phyloP scores from a whole-genome alignment of 2,329 filamentous ascomycete species.

The Chlorencoelia australis region DNA sequence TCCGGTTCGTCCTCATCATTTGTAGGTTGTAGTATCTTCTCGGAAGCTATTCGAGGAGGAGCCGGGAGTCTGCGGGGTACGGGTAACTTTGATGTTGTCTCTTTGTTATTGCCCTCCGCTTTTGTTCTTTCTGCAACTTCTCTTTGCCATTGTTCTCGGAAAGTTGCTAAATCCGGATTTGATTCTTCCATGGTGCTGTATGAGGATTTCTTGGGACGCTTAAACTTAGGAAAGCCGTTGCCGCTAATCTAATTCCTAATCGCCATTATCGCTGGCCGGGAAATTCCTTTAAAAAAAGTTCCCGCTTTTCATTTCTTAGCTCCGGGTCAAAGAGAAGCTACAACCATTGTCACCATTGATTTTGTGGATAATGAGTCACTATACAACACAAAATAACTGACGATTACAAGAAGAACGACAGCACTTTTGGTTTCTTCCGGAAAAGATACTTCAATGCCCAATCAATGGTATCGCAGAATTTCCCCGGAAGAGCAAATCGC shows the following conservation, averaged over 20 bases:
- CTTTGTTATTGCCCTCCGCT: conserved; percentile 8
- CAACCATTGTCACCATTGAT: no score
- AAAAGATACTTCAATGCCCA: conserved; percentile 15
- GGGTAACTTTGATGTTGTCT: conserved; percentile 7
- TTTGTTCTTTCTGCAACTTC: conserved; percentile 38
- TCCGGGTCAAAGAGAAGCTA: no score
- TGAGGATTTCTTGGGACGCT: no score
- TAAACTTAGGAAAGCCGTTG: no score
- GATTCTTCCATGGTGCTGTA: conserved; percentile 30
- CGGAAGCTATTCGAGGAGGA: conserved; percentile 9
- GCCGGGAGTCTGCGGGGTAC: conserved; percentile 14
- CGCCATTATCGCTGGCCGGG: no score
- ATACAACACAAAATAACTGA: neutral
- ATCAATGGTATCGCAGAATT: conserved; percentile 15
- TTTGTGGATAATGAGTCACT: no score
- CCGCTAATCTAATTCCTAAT: no score
- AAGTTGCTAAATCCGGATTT: conserved; percentile 70
- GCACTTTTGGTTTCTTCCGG: neutral
- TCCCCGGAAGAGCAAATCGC: conserved; percentile 13
- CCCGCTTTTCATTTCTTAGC: no score
- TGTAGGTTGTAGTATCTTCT: conserved; percentile 5
- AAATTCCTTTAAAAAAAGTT: no score
- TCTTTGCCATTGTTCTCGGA: conserved; percentile 76
- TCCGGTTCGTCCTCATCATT: conserved; percentile 12
- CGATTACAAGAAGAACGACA: neutral